A percentile compares a stretch with the other conserved stretches of the same genome.
These are phyloP conservation scores for Cytospora mali DNA, from an alignment of 2,329 filamentous ascomycete genomes.

Conservation along the genomic window DNA sequence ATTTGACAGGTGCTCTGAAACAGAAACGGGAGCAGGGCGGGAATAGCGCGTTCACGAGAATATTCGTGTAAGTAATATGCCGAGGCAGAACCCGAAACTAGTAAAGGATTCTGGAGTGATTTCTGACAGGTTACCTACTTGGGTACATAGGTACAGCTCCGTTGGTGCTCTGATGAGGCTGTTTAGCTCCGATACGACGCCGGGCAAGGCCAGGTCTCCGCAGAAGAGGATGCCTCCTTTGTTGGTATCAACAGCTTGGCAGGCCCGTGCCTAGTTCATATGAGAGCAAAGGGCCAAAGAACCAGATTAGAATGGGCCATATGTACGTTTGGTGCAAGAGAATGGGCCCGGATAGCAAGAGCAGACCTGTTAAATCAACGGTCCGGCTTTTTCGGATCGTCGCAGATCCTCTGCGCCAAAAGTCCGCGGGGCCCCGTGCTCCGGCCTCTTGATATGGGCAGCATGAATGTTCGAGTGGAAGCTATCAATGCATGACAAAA, in stretches of 20 bases:
- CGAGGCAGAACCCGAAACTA: not conserved
- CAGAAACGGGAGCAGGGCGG: conserved; percentile 6
- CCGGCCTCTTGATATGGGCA: not conserved
- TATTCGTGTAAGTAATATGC: not conserved
- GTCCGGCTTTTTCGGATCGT: not conserved
- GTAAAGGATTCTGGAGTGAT: not conserved
- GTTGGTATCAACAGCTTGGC: not conserved
- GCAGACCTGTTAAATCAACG: not conserved
- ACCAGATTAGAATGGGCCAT: not conserved
- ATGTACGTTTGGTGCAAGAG: not conserved
- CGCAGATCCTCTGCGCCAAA: not conserved
- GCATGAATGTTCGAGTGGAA: not conserved
- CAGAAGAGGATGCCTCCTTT: not conserved
- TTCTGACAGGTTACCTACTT: not conserved
- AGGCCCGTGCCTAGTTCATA: not conserved
- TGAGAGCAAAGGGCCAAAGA: not conserved
- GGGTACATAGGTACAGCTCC: no score
- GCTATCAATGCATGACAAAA: not conserved
- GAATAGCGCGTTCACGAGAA: conserved; percentile 10
- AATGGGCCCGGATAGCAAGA: not conserved
- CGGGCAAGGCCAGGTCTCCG: not conserved
- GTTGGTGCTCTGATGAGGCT: conserved; percentile 1
- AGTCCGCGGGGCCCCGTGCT: not conserved
- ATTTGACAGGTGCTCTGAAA: conserved; percentile 16
- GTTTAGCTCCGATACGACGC: conserved; percentile 12